Base-by-base conservation (phyloP, 805 yeast species). In the Schwanniomyces yamadae region DNA sequence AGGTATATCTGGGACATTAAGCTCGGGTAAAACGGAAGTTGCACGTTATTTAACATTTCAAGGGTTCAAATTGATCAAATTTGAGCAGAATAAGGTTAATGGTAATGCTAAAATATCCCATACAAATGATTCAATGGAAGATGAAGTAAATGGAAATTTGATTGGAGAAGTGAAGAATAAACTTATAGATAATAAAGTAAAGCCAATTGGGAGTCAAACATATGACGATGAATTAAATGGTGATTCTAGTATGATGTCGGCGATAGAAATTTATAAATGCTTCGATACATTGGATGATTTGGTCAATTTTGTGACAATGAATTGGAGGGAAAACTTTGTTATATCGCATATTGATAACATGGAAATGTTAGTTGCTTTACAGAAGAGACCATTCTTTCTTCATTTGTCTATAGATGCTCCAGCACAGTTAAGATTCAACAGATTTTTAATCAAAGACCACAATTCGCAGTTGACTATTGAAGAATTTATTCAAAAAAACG, bases 401-500 rank as follows among this genome's bases (percentile, higher is more conserved):
- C 95, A 88, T 54, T 48, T 90, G 3, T 73, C 86, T 5, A 66
- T 87, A 2, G 95, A 86, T 49, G 87, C 95, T 0, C 85, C 95
- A 1, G 48, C 78, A 10, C 52, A 52, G 9, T 45, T 75, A 23
- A 68, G 95, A 32, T 64, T 54, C 41, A 47, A 58, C 30, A 46
- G 78, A 15, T 60, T 54, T 47, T 36, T 43, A 23, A 33, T 49
- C 28, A 51, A 50, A 30, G 32, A 39, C 15, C 37, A 46, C 11
- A 38, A 37, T 5, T 41, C 39, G 6, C 25, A 31, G 16, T 13
- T 9, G 27, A 25, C 37, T 5, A 8, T 63, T 12, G 69, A 66
- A 25, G 57, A 60, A 30, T 71, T 78, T 45, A 56, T 69, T n/a
- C 37, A 30, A 14, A 36, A 31, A 22, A 55, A 59, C 27, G 73